Evolutionary conservation across 139 green algal genomes (phyloP).

Genomic region (Medakamo hakoo): DNA sequence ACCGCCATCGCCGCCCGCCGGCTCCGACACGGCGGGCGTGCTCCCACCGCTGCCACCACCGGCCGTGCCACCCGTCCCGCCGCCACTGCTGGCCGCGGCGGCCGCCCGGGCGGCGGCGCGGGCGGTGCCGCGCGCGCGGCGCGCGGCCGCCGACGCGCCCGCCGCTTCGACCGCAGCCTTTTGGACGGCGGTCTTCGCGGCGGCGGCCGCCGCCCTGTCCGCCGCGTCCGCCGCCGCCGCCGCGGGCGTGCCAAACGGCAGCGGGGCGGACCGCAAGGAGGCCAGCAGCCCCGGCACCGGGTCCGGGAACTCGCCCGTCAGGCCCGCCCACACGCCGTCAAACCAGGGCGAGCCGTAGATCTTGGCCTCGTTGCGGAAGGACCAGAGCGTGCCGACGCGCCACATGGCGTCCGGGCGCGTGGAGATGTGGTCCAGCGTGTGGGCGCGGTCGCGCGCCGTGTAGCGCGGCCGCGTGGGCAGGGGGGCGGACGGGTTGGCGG

Average conservation of each 20-base stretch:
- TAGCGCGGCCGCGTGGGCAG: constrained; percentile 10
- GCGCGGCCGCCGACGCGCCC: too few species aligned
- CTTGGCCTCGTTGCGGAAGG: constrained; percentile 62
- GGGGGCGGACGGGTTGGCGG: constrained; percentile 59
- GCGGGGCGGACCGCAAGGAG: not conserved
- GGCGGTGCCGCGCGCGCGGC: too few species aligned
- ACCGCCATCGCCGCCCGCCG: too few species aligned
- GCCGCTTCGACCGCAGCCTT: not conserved
- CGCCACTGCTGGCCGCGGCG: too few species aligned
- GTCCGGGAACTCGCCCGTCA: not conserved
- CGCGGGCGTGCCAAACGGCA: not conserved
- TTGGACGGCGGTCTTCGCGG: not conserved
- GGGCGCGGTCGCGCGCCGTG: constrained; percentile 33
- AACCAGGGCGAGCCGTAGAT: constrained; percentile 69
- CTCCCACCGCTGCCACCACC: too few species aligned
- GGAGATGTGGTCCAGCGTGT: constrained; percentile 45
- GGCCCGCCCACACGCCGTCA: constrained; percentile 25
- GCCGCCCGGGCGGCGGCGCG: too few species aligned
- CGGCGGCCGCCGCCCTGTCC: not conserved
- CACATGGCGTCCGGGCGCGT: constrained; percentile 44
- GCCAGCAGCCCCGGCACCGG: not conserved
- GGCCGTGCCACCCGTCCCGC: too few species aligned
- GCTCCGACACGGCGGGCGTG: too few species aligned
- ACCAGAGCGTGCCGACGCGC: constrained; percentile 44
- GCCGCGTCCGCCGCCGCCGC: not conserved